Evolutionary conservation across 805 yeast species (phyloP), one percentile per base, ranked within the genome.

Genomic region (Isabelozyma pseudorhagii): DNA sequence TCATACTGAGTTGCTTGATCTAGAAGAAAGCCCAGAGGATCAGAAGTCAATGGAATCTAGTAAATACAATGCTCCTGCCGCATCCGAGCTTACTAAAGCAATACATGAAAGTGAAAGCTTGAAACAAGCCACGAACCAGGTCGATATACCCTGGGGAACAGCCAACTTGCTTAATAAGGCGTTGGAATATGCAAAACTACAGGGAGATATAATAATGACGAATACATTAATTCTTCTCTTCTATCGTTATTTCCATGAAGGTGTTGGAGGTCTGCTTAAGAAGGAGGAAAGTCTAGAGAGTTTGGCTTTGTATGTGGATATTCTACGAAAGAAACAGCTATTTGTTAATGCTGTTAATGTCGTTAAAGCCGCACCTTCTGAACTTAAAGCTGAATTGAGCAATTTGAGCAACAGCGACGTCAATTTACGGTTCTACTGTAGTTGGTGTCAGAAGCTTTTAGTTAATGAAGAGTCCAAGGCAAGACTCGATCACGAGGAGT

Each of bases 131-230:
- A 31, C n/a, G 2, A 29, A 8, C 40, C 45, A 48, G 13, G 38
- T 55, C 46, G 49, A 52, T 31, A 13, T 49, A 36, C 44, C 42
- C 25, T 87, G 91, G 87, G 70, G 74, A 14, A 78, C 86, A 2
- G 66, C 71, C 7, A 67, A 63, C 44, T 61, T 87, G 49, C 69
- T 87, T 9, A 58, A 67, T 44, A 71, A 80, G 54, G 81, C 83
- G 0, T 64, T 81, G n/a, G 75, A 75, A 18, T 84, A 79, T 64
- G 79, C 85, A 41, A 61, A 78, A 5, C 63, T 64, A 8, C 87
- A 84, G 54, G 93, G 93, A 1, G 90, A 87, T 60, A 58, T 84
- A 14, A 68, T 84, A 11, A 70, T 83, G 75, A 74, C 85, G 52
- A 77, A 87, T 5, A 75, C 86, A 0, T 55, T 87, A 36, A 70